phyloP scores from a whole-genome alignment of 352 stramenopile genomes.

The Plasmopara viticola region DNA sequence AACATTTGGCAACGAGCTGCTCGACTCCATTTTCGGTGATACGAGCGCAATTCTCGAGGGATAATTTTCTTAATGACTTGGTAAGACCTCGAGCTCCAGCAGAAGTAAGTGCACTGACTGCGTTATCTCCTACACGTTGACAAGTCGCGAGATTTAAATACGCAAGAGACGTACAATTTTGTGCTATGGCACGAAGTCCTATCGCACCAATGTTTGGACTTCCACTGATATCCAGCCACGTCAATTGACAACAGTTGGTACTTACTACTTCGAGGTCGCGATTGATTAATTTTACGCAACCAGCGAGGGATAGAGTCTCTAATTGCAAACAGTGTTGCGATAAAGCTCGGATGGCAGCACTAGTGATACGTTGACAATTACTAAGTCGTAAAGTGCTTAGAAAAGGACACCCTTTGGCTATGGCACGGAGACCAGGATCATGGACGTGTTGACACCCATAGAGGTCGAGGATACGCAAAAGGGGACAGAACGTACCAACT shows the following conservation, averaged over 20 bases:
- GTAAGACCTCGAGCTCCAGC: conserved; percentile 3
- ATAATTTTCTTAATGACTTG: conserved; percentile 32
- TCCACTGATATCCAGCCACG: conserved; percentile 79
- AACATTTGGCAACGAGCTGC: conserved; percentile 45
- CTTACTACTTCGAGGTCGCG: conserved; percentile 55
- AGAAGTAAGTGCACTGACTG: conserved; percentile 36
- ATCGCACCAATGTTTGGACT: conserved; percentile 56
- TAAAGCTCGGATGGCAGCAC: conserved; percentile 63
- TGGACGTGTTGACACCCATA: conserved; percentile 87
- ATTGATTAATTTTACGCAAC: conserved; percentile 79
- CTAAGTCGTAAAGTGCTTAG: conserved; percentile 86
- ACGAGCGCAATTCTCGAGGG: conserved; percentile 55
- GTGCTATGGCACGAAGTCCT: conserved; percentile 56
- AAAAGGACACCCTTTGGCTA: conserved; percentile 76
- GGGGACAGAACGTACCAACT: conserved; percentile 74
- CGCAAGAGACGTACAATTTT: conserved; percentile 43
- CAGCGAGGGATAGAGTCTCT: conserved; percentile 70
- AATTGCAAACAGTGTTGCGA: conserved; percentile 65
- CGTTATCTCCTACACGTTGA: conserved; percentile 63
- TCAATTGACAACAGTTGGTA: conserved; percentile 42
- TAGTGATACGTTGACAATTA: conserved; percentile 79
- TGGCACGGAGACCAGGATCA: conserved; percentile 63
- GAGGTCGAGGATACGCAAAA: conserved; percentile 75
- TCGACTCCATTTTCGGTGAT: conserved; percentile 74
- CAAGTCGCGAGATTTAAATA: conserved; percentile 80